Conservation (phyloP, 768 basidiomycete genomes). For the Tulasnella sp. region DNA sequence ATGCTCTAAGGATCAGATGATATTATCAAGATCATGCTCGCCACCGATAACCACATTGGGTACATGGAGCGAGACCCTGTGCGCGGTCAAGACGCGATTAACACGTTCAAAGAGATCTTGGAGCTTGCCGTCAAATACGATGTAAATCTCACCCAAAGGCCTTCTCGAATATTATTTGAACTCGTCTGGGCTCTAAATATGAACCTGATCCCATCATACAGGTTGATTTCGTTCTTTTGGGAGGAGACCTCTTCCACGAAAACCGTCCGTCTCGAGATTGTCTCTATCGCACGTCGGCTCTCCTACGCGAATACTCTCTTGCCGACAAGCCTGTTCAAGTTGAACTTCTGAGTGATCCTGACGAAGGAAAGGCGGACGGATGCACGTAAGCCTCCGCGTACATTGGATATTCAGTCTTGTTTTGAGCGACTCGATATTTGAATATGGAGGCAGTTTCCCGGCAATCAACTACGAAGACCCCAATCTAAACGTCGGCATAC, state of each 20-base stretch:
- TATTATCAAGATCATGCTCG: conserved; percentile 73
- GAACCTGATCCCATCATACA: conserved; percentile 24
- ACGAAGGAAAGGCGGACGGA: conserved; percentile 75
- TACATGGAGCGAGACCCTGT: conserved; percentile 91
- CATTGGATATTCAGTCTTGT: neutral
- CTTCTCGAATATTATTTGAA: no score
- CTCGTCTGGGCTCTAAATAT: neutral
- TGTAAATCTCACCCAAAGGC: no score
- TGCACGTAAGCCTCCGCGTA: conserved; percentile 53
- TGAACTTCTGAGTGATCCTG: conserved; percentile 85
- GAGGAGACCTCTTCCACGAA: conserved; percentile 95
- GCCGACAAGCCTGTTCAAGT: conserved; percentile 83
- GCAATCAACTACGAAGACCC: conserved; percentile 95
- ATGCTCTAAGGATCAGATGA: conserved; percentile 30
- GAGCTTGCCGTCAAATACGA: conserved; percentile 82
- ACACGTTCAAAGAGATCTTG: conserved; percentile 89
- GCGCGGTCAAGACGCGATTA: conserved; percentile 87
- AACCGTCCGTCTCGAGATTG: conserved; percentile 89
- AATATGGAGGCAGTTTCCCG: conserved; percentile 82
- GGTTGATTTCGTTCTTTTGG: conserved; percentile 94
- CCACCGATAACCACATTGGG: conserved; percentile 94
- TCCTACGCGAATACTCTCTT: conserved; percentile 82
- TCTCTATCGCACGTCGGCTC: conserved; percentile 76
- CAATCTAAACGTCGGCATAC: conserved; percentile 90
- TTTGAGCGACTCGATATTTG: neutral